phyloP scores from a whole-genome alignment of 1,284 basidiomycete genomes.

The Chiua sp. region DNA sequence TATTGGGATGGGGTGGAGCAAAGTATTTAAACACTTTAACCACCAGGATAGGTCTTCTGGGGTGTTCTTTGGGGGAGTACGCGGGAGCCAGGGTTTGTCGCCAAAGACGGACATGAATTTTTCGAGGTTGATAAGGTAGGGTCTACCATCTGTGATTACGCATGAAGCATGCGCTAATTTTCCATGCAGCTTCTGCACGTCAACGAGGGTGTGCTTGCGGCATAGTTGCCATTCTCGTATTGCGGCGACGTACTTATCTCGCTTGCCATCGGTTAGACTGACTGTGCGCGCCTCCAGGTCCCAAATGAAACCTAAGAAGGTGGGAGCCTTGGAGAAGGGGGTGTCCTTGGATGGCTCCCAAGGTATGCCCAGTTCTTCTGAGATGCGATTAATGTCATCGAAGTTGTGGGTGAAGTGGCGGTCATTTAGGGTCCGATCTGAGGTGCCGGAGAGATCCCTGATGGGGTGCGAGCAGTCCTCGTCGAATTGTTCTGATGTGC shows the following conservation, averaged over 20 bases:
- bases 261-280: background rate
- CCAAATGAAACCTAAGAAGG: no score
- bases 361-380: no score
- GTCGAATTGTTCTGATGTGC: background rate
- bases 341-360: no score
- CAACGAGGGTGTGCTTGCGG: background rate
- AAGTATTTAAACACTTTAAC: background rate
- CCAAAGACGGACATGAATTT: slow-evolving; percentile 2
- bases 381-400: no score
- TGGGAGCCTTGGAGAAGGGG: no score
- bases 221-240: background rate
- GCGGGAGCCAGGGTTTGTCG: slow-evolving; percentile 1
- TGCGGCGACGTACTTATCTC: background rate
- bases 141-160: background rate
- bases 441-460: background rate
- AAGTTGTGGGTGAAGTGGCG: background rate
- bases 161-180: background rate
- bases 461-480: slow-evolving; percentile 1
- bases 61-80: background rate
- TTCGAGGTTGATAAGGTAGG: background rate
- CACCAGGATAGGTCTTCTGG: slow-evolving; percentile 7
- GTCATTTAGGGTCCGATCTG: background rate
- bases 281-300: no score
- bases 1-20: background rate
- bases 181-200: slow-evolving; percentile 1